Evolutionary conservation across 257 asterid species (phyloP), one percentile per base, ranked within the genome.

Genomic region (Forsythia suspensa): DNA sequence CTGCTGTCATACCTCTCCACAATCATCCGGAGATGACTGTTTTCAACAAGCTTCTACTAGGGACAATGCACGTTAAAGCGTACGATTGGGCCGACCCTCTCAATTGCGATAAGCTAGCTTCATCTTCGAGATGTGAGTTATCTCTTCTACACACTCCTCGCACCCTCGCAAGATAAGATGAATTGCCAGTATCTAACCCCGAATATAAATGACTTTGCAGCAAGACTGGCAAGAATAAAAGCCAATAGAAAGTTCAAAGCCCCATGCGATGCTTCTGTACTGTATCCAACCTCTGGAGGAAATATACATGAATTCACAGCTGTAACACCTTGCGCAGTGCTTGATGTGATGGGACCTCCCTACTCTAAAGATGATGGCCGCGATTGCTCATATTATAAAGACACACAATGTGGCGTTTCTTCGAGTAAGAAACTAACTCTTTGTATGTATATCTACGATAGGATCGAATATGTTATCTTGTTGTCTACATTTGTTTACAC

Each of bases 21-120:
- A 94, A 94, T 82, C 98, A 94, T 84, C 98, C 98, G 0, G 92
- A 83, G 75, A 94, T 94, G 98, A 94, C 97, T 1, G 98, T 94
- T 52, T 92, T 90, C 78, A 94, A 88, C 96, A 94, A 94, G 95
- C 94, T 94, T 76, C 88, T 94, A 2, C 24, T 89, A 16, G 98
- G 98, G 46, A 86, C 85, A 0, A 92, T 94, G 98, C 97, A 92
- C 89, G 87, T 94, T 37, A 92, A 92, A 84, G 87, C 97, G 6
- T 94, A 92, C 34, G 98, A 94, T 71, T 94, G 92, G 97, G 90
- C 79, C 37, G 89, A 88, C 29, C 76, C 85, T 34, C 73, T 16
- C 40, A 4, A 38, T 61, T 39, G 79, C 9, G 68, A 78, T 79
- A 15, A 29, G 75, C 36, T 74, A 12, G 43, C 9, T 4, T 74